Evolutionary conservation across 148 eudicot species (phyloP), one percentile per base, ranked within the genome.

Genomic region (Fagopyrum tataricum): DNA sequence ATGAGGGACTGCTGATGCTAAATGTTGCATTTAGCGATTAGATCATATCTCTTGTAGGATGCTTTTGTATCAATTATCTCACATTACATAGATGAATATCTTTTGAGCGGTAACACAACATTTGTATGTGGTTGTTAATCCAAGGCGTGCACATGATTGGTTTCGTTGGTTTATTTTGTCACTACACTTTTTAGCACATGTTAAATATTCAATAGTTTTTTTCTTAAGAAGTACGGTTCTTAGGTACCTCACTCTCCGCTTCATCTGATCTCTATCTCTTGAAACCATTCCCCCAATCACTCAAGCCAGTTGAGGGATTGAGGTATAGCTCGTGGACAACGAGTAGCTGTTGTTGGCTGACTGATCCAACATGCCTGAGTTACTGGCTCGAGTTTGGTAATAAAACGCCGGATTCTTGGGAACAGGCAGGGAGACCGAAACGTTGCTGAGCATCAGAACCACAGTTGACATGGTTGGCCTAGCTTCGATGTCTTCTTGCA

Each of bases 391-490:
- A 9, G 67, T n/a, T n/a, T n/a, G n/a, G n/a, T n/a, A 41, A 41
- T 66, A 44, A 71, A 71, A 81, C 44, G 82, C 87, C 23, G 87
- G 87, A 26, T 77, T 64, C n/a, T n/a, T 18, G 26, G 85, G 82
- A 12, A 76, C 7, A 4, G 82, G 78, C 8, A 85, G 83, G 18
- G 72, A 43, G 31, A 62, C 8, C 46, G 85, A 78, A 6, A 37
- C 66, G 48, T 72, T 78, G 74, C 53, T 80, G 7, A 85, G 82
- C 88, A 85, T 85, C 15, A 74, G 21, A 31, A 76, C 44, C 11
- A 82, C 76, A 4, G 73, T 71, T 10, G 80, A 77, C 88, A 82
- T 85, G 4, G 82, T 73, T 21, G 85, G 88, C 67, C 88, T 75
- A 0, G 70, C 67, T 0, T 14, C 74, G 7, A 39, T 73, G 6